These are phyloP conservation scores for Amaranthus palmeri DNA, from an alignment of 148 eudicot species.

Conservation along the genomic window DNA sequence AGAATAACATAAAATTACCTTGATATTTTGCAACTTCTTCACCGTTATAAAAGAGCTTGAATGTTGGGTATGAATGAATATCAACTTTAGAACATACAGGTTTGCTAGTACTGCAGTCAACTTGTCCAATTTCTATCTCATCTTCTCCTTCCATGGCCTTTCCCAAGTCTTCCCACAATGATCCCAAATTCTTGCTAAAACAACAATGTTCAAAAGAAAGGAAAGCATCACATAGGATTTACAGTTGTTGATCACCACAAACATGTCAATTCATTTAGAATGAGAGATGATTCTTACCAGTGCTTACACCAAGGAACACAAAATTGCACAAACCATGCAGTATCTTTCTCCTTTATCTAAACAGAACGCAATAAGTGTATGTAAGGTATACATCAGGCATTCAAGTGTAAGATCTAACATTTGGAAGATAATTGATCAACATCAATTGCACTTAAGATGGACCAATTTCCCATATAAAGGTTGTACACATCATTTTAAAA, in stretches of 20 bases:
- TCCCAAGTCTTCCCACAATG: constrained; percentile 92
- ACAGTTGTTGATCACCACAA: background rate
- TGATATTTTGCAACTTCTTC: constrained; percentile 82
- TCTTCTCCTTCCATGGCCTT: constrained; percentile 92
- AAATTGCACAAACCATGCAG: constrained; percentile 88
- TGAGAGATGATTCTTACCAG: constrained; percentile 47
- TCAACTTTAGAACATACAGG: constrained; percentile 75
- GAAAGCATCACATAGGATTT: constrained; percentile 2
- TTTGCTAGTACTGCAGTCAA: constrained; percentile 71
- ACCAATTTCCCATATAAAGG: background rate
- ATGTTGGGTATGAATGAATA: constrained; percentile 95
- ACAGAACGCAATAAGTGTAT: background rate
- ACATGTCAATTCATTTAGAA: background rate
- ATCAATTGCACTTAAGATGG: background rate
- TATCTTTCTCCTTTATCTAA: constrained; percentile 92
- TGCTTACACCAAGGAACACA: constrained; percentile 99
- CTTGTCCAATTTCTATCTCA: constrained; percentile 89
- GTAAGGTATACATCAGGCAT: background rate
- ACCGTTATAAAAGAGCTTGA: constrained; percentile 93
- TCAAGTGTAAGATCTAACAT: background rate
- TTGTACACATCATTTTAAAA: background rate
- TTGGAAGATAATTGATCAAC: background rate
- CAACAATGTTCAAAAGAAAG: constrained; percentile 9
- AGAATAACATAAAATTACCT: constrained; percentile 37
- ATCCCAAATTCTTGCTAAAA: constrained; percentile 78